Evolutionary conservation across 2,329 filamentous ascomycete genomes (phyloP), one percentile per base, ranked within the genome.

Genomic region (Penicillium sp.): DNA sequence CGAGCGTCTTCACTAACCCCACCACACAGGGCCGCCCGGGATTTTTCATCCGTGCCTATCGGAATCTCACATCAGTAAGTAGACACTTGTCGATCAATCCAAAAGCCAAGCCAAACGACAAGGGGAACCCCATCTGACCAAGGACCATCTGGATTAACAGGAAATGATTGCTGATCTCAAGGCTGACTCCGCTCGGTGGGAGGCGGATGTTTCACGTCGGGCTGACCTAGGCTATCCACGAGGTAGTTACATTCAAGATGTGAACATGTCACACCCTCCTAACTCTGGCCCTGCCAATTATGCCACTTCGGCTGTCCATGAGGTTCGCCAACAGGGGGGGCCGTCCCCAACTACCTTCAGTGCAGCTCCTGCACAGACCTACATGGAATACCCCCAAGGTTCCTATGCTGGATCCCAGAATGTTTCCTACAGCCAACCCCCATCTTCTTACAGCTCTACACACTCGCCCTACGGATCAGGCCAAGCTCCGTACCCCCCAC

Each of bases 1-100:
- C 22, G 53, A 57, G 43, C 47, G 23, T 31, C 56, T 35, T 63
- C 55, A 69, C 69, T 72, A 62, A 73, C 70, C 62, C 51, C 73
- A 54, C 58, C 35, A 54, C 82, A 63, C 82, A 88, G 75, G 78
- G 83, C 61, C 85, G 85, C 59, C 82, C 85, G 67, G 89, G 89
- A 64, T 92, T 89, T 77, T 89, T 85, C 74, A 89, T 92, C 72
- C 90, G 86, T 47, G 89, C 88, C 59, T 92, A 92, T 75, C 84
- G 89, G 60, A 90, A 90, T 70, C 76, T 92, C 69, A 92, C 89
- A 65, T 86, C 87, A 68, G 89, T 91, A 82, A 78, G 86, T 69
- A 25, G 33, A 37, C 20, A 23, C 15, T 20, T 26, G 23, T 22
- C 42, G 33, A 49, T 27, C 8, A n/a, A 46, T 45, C 15, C 11